Base-by-base conservation (phyloP, 129 eudicot genomes). In the Mikania micrantha region DNA sequence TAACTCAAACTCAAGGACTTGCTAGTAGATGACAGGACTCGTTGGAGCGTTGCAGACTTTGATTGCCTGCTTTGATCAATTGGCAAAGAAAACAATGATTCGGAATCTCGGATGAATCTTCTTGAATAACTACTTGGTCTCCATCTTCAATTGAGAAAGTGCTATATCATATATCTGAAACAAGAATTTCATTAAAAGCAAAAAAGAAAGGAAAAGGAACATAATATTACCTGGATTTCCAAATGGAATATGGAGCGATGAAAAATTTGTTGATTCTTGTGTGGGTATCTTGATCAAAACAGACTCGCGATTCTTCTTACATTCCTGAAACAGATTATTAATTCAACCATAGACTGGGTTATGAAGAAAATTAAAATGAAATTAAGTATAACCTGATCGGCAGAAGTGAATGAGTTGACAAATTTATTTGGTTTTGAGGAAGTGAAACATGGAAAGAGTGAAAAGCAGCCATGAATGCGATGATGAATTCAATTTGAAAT, bases 41-140 rank as follows among this genome's bases (percentile, higher is more conserved):
- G n/a, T n/a, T n/a, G n/a, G n/a, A n/a, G n/a, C n/a, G n/a, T n/a
- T n/a, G n/a, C n/a, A 49, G 70, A 38, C 75, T 56, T 60, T 11
- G 59, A 48, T 28, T 76, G 82, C 60, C 68, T 84, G 63, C 82
- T 78, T 10, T 82, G 85, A 48, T 87, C 81, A 12, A 84, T 63
- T 7, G 95, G 74, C 54, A 86, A 64, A 24, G 91, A 82, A 74
- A 87, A 87, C 60, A 84, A 75, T 9, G 95, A 87, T 22, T 78
- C 88, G n/a, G n/a, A n/a, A n/a, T n/a, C n/a, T n/a, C n/a, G 9
- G 84, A 85, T 32, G 90, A 79, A 71, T 84, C 90, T 53, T 76
- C 76, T 61, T 65, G 75, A 62, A 54, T 69, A 45, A 29, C 9
- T 3, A 38, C 45, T 25, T 50, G 72, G 40, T 72, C 70, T 28